Evolutionary conservation across 2,329 filamentous ascomycete genomes (phyloP), one percentile per base, ranked within the genome.

Genomic region (Acarospora socialis): DNA sequence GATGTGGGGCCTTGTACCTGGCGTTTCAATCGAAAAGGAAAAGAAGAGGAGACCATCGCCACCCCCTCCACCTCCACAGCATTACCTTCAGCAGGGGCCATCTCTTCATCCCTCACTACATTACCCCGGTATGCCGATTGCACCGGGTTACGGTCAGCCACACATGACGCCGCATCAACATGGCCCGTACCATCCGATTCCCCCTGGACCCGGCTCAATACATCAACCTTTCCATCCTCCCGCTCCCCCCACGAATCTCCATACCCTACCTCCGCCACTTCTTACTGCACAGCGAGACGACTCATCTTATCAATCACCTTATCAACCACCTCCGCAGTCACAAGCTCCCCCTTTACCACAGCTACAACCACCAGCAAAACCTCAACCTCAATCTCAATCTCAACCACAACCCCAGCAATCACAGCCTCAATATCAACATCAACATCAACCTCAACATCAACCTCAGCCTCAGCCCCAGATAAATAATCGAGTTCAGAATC

Each of bases 1-100:
- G 57, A 65, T 70, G 31, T 77, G 72, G 72, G 63, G 66, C 34
- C 63, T 75, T 43, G 66, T 71, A 28, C 63, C 66, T 15, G 65
- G 66, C 7, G 62, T 68, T 4, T 69, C 68, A 3, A 68, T 74
- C 24, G 69, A 73, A 41, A 72, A 70, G 43, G 65, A 70, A 43
- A 61, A 61, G 49, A 62, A 62, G 43, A 68, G 70, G 51, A 60
- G 62, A 40, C 49, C 56, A 22, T 59, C 58, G 32, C 56, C 58
- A 19, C 56, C 59, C 20, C 55, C 56, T 20, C 53, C 52, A 8
- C 39, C 21, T 10, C 30, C 37, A 12, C 37, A 39, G 19, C 25
- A 27, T 10, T 36, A 37, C 25, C 28, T 21, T 8, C 34, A 33
- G 17, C 22, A 32, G 16, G 13, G 19, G n/a, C 30, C 34, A 6